Percentiles rank a stretch among this genome's conserved stretches.
phyloP scores from a whole-genome alignment of 2,329 filamentous ascomycete species.

The Onygenales sp. region DNA sequence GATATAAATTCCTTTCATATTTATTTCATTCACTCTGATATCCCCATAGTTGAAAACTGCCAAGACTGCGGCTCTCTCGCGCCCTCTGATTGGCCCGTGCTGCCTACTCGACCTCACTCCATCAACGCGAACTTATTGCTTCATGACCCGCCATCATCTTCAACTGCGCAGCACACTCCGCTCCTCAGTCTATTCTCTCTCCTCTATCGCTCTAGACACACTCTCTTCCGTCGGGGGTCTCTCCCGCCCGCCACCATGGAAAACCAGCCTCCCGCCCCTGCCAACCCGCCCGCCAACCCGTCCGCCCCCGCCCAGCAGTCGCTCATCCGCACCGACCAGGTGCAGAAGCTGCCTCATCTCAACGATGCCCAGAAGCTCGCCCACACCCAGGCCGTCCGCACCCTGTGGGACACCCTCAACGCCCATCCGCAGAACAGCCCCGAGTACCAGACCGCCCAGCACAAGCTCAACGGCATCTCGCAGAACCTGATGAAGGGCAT shows the following conservation, averaged over 20 bases:
- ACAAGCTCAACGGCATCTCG: slow-evolving; percentile 43
- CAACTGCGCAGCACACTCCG: not conserved
- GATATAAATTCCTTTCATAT: too few species aligned
- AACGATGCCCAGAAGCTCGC: slow-evolving; percentile 46
- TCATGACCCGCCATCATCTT: not conserved
- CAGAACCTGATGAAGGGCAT: slow-evolving; percentile 43
- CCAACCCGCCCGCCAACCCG: slow-evolving; percentile 18
- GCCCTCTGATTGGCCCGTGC: too few species aligned
- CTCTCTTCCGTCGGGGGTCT: not conserved
- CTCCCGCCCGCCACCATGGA: slow-evolving; percentile 6
- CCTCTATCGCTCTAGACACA: not conserved
- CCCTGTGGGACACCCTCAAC: slow-evolving; percentile 45
- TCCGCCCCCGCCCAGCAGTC: slow-evolving; percentile 22
- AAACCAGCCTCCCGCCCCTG: slow-evolving; percentile 3
- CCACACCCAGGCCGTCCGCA: slow-evolving; percentile 45
- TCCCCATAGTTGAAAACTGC: too few species aligned
- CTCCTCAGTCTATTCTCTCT: not conserved
- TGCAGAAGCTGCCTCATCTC: slow-evolving; percentile 44
- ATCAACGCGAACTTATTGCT: not conserved
- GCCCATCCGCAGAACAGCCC: slow-evolving; percentile 38
- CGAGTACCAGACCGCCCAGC: slow-evolving; percentile 41
- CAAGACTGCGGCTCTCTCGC: too few species aligned
- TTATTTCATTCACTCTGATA: too few species aligned
- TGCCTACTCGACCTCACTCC: not conserved
- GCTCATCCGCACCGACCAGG: slow-evolving; percentile 44